Evolutionary conservation across 129 eudicot species (phyloP), one percentile per base, ranked within the genome.

Genomic region (Solidago caesia): DNA sequence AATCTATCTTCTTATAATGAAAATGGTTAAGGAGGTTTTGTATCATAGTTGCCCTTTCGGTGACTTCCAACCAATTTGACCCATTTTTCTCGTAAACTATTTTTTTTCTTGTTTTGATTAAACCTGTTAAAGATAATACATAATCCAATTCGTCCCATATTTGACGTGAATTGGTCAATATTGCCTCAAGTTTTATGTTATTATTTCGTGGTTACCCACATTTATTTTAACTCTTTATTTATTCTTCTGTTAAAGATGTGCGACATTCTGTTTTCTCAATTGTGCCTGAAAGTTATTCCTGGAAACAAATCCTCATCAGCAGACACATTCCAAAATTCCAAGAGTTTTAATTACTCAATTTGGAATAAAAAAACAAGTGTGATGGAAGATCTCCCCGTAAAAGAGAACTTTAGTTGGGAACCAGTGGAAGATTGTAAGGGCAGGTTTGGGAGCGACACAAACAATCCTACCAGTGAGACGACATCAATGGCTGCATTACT

Each of bases 401-500:
- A 79, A 64, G 88, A 87, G 67, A 87, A 74, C 65, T 61, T 80
- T 42, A 48, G 70, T 68, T 75, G 85, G 77, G 96, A 88, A 29
- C 71, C 73, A 48, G 49, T 68, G 44, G 96, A 86, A 56, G 84
- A 85, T 75, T 44, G 70, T 25, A 87, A 83, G 76, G 69, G 77
- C 33, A 82, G 76, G 71, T 73, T 67, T 67, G 88, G 87, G 13
- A 82, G 61, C 72, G 77, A 77, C 65, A 59, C 77, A 41, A 78
- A 82, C 44, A 75, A 53, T 78, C 77, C 83, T 7, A 72, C 78
- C 16, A 69, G 81, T 71, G 97, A 87, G 78, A 95, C 99, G 4
- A 85, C 97, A 72, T 91, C 99, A 67, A 89, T 95, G 96, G 99
- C 97, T 7, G 95, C 97, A 46, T 78, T 91, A 75, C 92, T 95